These are phyloP conservation scores for Conticribra guillardii DNA, from an alignment of 108 stramenopile species.

Conservation along the genomic window DNA sequence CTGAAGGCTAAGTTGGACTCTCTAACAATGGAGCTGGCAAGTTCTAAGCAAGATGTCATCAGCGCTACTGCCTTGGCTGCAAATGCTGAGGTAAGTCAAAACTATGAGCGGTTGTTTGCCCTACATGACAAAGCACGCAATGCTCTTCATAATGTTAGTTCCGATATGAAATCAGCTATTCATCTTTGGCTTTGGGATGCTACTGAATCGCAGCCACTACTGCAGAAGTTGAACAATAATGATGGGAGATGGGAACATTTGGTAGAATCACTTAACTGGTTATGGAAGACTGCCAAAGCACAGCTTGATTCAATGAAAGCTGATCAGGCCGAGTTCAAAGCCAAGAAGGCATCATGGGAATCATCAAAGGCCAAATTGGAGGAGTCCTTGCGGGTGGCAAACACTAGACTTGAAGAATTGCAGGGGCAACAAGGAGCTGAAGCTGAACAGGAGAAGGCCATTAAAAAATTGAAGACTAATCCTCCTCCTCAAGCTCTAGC, in stretches of 20 bases:
- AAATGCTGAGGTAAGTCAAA: conserved; percentile 39
- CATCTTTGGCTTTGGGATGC: too few relatives aligned
- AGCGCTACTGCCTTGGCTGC: conserved; percentile 46
- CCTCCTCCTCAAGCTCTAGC: too few relatives aligned
- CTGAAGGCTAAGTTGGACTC: conserved; percentile 59
- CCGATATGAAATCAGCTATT: conserved; percentile 62
- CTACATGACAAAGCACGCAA: conserved; percentile 79
- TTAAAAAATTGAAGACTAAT: too few relatives aligned
- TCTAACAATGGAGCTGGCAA: conserved; percentile 50
- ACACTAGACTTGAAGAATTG: conserved; percentile 62
- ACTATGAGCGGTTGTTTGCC: conserved; percentile 85
- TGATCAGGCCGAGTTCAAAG: conserved; percentile 69
- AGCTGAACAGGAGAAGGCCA: too few relatives aligned
- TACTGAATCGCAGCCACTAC: too few relatives aligned
- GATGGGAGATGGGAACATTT: too few relatives aligned
- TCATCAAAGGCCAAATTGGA: conserved; percentile 61
- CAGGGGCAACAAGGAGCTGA: too few relatives aligned
- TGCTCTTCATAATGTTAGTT: conserved; percentile 66
- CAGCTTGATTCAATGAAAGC: conserved; percentile 36
- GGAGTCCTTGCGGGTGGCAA: conserved; percentile 49
- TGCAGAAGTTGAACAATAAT: too few relatives aligned
- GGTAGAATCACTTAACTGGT: too few relatives aligned
- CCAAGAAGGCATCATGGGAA: conserved; percentile 49
- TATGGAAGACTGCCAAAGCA: conserved; percentile 58
- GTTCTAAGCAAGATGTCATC: conserved; percentile 59